Evolutionary conservation across 2,329 filamentous ascomycete genomes (phyloP), one percentile per base, ranked within the genome.

Genomic region (Penicillium sp.): DNA sequence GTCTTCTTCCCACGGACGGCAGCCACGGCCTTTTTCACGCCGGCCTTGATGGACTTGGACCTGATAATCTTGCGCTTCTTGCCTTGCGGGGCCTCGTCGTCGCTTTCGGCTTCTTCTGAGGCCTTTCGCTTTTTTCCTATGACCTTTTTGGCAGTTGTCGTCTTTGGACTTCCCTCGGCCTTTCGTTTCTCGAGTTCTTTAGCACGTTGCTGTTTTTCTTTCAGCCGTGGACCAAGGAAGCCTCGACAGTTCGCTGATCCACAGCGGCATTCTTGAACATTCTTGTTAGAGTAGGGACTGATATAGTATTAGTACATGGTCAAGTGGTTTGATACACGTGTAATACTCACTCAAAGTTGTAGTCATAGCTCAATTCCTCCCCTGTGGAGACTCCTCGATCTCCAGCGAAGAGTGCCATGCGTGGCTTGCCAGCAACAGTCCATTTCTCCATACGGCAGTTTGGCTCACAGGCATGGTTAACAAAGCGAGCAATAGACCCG

Each of bases 381-480:
- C 94, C 94, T 12, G 92, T 96, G 86, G 89, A 89, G 70, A 99
- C 93, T 15, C 91, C 91, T 46, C 82, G 80, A 64, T 95, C 89
- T 32, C 93, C 93, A 13, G 94, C 94, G 71, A 99, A 99, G 1
- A 99, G 83, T 16, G 92, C 94, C 91, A 99, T 97, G 53, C 94
- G 86, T 40, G 93, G 93, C 72, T 96, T 91, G 29, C 92, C 92
- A 46, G 87, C 87, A 52, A 99, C 94, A 58, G 92, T 93, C 91
- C 91, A 96, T 73, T 97, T 97, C 67, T 96, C 91, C 92, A 99
- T 97, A 59, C 89, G 86, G 75, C 93, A 97, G 70, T 99, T 99
- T 3, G 94, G 94, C 54, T 90, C 88, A 75, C 94, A 99, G 18
- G 91, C 96, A 73, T 99, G 94, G 71, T 99, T 99, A 71, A 99